Base-by-base conservation (phyloP, 2,329 filamentous ascomycete species). In the Fusarium pseudonygamai region DNA sequence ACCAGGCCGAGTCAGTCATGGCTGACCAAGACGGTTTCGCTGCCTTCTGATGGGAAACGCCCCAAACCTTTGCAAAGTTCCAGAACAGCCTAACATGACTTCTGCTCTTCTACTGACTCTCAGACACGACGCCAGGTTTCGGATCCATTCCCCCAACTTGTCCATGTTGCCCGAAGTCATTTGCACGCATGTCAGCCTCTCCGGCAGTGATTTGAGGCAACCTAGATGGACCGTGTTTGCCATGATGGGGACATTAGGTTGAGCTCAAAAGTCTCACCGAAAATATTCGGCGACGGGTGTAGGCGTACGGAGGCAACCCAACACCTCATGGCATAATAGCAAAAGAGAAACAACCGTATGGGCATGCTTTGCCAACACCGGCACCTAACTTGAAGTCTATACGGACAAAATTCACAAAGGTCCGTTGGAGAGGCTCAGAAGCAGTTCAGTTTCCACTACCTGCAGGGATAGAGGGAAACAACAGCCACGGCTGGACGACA, bases 61-160 rank as follows among this genome's bases (percentile, higher is more conserved):
- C 60, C 67, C 64, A 61, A 56, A 58, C 67, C 45, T 71, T 58
- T 50, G 24, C 53, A 47, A 45, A 49, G 71, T 73, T 73, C 71
- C 71, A 73, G 71, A 73, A 73, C 71, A 74, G 67, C 59, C 71
- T 45, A 70, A 59, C 66, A 43, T 55, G 42, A 49, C 34, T 65
- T 57, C 50, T 57, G 37, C 43, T 71, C 47, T 60, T 47, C 45
- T 30, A 61, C 58, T 58, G 37, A 46, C 37, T 57, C 64, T 46
- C 24, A 59, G 49, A 64, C 69, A 47, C 63, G 42, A 52, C 63
- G 40, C 66, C 59, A 69, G 37, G 32, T 52, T 53, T 61, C 71
- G 71, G 71, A 61, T 30, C 37, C 67, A 40, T 50, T 50, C 56
- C 42, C 59, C 71, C 52, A 46, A 74, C 50, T 53, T 34, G 60